These are phyloP conservation scores for Endogone sp. DNA, from an alignment of 192 early-diverging fungal genomes.

Conservation along the genomic window DNA sequence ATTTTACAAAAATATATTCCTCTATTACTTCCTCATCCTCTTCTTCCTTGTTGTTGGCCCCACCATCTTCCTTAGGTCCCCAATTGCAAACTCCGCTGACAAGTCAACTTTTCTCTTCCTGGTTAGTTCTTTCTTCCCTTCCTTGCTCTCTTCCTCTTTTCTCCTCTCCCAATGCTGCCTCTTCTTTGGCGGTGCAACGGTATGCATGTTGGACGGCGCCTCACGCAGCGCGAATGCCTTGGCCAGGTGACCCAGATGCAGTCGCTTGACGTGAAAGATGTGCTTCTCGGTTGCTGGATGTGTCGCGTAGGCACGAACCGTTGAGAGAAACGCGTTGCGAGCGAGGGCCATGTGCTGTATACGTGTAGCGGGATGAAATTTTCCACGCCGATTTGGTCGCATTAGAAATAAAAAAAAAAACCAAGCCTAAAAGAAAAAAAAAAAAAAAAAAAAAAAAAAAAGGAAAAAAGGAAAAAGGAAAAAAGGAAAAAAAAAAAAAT, in stretches of 20 bases:
- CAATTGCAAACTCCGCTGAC: slow-evolving; percentile 33
- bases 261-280: slow-evolving; percentile 91
- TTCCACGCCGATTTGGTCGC: no score
- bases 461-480: slow-evolving; percentile 6
- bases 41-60: slow-evolving; percentile 33
- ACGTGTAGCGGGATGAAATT: neutral
- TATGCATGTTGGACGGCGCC: slow-evolving; percentile 71
- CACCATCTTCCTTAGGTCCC: slow-evolving; percentile 1
- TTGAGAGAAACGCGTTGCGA: slow-evolving; percentile 80
- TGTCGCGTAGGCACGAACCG: slow-evolving; percentile 92
- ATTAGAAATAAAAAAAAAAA: no score
- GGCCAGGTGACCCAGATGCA: slow-evolving; percentile 96
- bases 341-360: slow-evolving; percentile 56
- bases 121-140: slow-evolving; percentile 7
- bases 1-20: no score
- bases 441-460: slow-evolving; percentile 8
- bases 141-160: slow-evolving; percentile 16
- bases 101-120: slow-evolving; percentile 26
- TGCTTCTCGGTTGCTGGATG: slow-evolving; percentile 79
- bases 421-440: slow-evolving; percentile 18
- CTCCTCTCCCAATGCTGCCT: slow-evolving; percentile 36
- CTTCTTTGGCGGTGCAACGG: slow-evolving; percentile 19
- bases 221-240: slow-evolving; percentile 97
- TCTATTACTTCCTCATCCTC: neutral
- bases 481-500: slow-evolving; percentile 13